phyloP scores from a whole-genome alignment of 139 green algal genomes.

The Coelastrella sp. region DNA sequence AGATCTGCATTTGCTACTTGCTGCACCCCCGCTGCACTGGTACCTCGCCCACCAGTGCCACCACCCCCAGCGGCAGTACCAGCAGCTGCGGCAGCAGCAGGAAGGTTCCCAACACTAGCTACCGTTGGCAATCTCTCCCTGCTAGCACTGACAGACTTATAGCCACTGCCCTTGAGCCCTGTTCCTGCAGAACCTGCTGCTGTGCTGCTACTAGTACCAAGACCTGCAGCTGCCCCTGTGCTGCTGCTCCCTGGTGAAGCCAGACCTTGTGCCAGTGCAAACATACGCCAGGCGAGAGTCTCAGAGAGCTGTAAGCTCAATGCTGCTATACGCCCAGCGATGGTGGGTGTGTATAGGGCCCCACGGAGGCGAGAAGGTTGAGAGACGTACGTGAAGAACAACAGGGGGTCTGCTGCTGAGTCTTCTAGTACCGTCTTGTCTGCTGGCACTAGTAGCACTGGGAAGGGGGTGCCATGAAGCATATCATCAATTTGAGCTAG shows the following conservation, averaged over 20 bases:
- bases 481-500: conserved; percentile 86
- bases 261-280: background rate
- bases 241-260: background rate
- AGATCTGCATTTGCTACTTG: conserved; percentile 40
- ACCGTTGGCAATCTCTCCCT: background rate
- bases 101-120: conserved; percentile 15
- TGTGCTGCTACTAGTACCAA: background rate
- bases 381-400: conserved; percentile 42
- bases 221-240: background rate
- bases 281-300: conserved; percentile 73
- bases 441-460: conserved; percentile 75
- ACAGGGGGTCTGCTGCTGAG: conserved; percentile 37
- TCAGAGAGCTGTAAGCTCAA: conserved; percentile 73
- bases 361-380: conserved; percentile 60
- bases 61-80: background rate
- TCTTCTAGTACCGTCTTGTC: conserved; percentile 36
- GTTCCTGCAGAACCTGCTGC: background rate
- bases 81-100: background rate
- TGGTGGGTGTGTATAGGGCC: conserved; percentile 74
- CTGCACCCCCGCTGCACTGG: conserved; percentile 3
- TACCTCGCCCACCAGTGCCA: background rate
- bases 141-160: background rate
- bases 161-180: background rate
- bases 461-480: conserved; percentile 70
- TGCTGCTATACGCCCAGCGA: conserved; percentile 61